A percentile compares a stretch with the other conserved stretches of the same genome.
phyloP scores from a whole-genome alignment of 805 yeast species.

The Saccharomycopsis malanga region DNA sequence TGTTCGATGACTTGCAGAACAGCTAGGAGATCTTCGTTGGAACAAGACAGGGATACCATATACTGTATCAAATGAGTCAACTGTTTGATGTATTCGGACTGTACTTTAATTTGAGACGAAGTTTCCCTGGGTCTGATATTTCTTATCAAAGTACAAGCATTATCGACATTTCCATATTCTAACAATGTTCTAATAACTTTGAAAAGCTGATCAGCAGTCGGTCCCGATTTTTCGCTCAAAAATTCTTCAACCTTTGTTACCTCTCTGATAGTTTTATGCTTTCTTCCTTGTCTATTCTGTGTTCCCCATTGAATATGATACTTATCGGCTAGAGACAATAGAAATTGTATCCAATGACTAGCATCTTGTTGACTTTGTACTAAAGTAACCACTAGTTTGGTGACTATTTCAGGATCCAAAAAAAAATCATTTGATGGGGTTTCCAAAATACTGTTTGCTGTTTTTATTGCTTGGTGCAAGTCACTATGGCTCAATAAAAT shows the following conservation, averaged over 20 bases:
- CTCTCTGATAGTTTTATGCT: not conserved
- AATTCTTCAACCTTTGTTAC: not conserved
- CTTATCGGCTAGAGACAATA: not conserved
- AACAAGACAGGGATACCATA: too few relatives aligned
- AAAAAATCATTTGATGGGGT: not conserved
- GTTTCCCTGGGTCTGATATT: not conserved
- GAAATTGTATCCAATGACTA: not conserved
- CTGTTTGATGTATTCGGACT: too few relatives aligned
- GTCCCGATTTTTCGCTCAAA: not conserved
- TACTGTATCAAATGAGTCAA: too few relatives aligned
- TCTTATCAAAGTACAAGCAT: not conserved
- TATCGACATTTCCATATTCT: not conserved
- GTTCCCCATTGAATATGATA: not conserved
- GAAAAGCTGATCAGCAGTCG: not conserved
- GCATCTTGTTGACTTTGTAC: not conserved
- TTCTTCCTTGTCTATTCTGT: not conserved
- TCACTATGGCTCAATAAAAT: constrained; percentile 20
- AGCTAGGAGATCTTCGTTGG: not conserved
- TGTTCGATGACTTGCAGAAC: not conserved
- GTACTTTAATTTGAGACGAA: not conserved
- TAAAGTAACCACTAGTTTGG: not conserved
- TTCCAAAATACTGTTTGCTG: not conserved
- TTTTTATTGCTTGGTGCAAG: not conserved
- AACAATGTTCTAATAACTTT: not conserved
- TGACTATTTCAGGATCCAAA: not conserved